Evolutionary conservation across 805 yeast species (phyloP).

Genomic region (Millerozyma acaciae): DNA sequence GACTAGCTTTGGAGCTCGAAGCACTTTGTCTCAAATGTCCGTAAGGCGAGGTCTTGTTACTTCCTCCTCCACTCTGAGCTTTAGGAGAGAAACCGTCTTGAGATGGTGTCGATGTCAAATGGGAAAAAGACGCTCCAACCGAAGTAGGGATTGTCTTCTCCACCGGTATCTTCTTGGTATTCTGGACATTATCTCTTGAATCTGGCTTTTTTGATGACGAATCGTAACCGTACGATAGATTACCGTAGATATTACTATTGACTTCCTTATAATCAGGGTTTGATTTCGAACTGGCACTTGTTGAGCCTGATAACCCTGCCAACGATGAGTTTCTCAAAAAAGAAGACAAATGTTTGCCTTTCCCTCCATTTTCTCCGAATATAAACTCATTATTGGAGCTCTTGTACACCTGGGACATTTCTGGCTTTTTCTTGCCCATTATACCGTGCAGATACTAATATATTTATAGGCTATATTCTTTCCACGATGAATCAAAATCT

Average conservation of each 20-base stretch:
- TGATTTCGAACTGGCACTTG: constrained; percentile 7
- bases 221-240: constrained; percentile 23
- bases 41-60: constrained; percentile 2
- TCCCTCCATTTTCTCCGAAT: constrained; percentile 67
- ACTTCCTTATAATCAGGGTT: constrained; percentile 21
- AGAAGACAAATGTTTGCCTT: constrained; percentile 54
- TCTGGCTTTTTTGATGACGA: background rate
- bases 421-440: constrained; percentile 42
- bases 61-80: constrained; percentile 1
- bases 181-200: constrained; percentile 2
- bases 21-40: constrained; percentile 6
- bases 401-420: constrained; percentile 42
- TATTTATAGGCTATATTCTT: too few species aligned
- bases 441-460: background rate
- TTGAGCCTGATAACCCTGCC: constrained; percentile 23
- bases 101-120: constrained; percentile 8
- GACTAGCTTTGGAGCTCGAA: constrained; percentile 6
- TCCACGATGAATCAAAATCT: too few species aligned
- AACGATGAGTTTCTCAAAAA: constrained; percentile 44
- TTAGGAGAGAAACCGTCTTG: background rate
- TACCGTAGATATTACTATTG: constrained; percentile 39
- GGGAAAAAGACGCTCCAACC: constrained; percentile 16
- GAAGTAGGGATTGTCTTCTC: constrained; percentile 14
- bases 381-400: constrained; percentile 51
- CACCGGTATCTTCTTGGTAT: constrained; percentile 8